Conservation (phyloP, 257 asterid genomes). For the Scutellaria galericulata region DNA sequence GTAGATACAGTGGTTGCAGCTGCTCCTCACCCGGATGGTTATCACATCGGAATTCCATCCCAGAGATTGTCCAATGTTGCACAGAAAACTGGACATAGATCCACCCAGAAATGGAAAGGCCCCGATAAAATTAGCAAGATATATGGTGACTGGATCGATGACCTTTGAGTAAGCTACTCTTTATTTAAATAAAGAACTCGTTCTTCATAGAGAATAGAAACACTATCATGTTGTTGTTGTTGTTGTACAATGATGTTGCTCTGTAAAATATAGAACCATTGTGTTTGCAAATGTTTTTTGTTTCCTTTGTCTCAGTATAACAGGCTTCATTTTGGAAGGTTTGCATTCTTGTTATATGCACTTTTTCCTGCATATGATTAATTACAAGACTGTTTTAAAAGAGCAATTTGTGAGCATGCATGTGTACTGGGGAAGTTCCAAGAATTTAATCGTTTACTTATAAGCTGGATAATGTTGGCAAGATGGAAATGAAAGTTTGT, state of each 20-base stretch:
- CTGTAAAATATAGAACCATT: slow-evolving; percentile 7
- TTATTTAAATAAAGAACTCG: neutral
- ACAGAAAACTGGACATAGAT: slow-evolving; percentile 36
- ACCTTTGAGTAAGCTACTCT: slow-evolving; percentile 46
- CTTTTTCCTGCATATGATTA: too few relatives aligned
- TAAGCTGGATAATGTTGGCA: too few relatives aligned
- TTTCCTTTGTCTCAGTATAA: too few relatives aligned
- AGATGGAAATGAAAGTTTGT: neutral
- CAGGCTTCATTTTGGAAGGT: too few relatives aligned
- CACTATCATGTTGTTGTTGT: slow-evolving; percentile 14
- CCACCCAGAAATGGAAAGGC: slow-evolving; percentile 55
- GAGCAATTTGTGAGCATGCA: too few relatives aligned
- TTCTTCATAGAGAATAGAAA: slow-evolving; percentile 3
- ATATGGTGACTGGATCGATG: slow-evolving; percentile 80
- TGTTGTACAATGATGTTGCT: slow-evolving; percentile 31
- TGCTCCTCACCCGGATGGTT: slow-evolving; percentile 43
- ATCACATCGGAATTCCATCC: slow-evolving; percentile 50
- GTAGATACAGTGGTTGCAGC: slow-evolving; percentile 39
- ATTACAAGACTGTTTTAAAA: too few relatives aligned
- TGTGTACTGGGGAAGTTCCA: too few relatives aligned
- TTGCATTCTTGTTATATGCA: too few relatives aligned
- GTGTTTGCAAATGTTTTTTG: neutral
- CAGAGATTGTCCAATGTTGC: slow-evolving; percentile 51
- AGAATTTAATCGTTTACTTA: too few relatives aligned
- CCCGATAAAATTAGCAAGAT: slow-evolving; percentile 75